Base-by-base conservation (phyloP, 139 green algal genomes). In the Marvania coccoides region DNA sequence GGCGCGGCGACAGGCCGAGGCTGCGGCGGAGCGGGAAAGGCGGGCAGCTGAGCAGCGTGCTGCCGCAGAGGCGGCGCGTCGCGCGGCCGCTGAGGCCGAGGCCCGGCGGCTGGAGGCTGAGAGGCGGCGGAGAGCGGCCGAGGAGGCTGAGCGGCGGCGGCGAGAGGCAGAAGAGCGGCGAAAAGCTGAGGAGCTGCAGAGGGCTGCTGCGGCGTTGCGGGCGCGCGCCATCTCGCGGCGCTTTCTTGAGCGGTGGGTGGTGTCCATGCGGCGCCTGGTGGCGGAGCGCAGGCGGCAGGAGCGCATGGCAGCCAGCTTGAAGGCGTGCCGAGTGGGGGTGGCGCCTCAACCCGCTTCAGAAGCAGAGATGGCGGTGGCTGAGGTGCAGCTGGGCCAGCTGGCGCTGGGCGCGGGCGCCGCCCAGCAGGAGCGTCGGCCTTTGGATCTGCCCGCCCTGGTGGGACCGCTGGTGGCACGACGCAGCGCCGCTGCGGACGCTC, bases 291-390 rank as follows among this genome's bases (percentile, higher is more conserved):
- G 29, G 34, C 29, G 36, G 31, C 55, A 60, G 46, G 13, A 40
- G 35, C 46, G 47, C 1, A 33, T 61, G 39, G 59, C 46, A 2
- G 31, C 37, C 15, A 58, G 47, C 14, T 34, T 75, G 2, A 75
- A 75, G 34, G 46, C 60, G 3, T 75, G 69, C 36, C 23, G 69
- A 14, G 60, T 75, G 38, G 69, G 61, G 29, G 35, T 61, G 55
- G 35, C 19, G 13, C 7, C 13, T 29, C 35, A 57, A 28, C 24
- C 23, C 4, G 19, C 5, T 46, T 28, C 14, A 14, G 53, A 15
- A 59, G 34, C 24, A 23, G 58, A 10, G 24, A 34, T 2, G 9
- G 29, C 7, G 10, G 15, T 14, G 23, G 31, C 58, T 38, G 1
- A 2, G 13, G 7, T 34, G 3, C 33, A 26, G 10, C 7, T 7